Percentiles rank a stretch among this genome's conserved stretches.
These are phyloP conservation scores for Biscutella laevigata DNA, from an alignment of 441 rosid genomes.

Conservation along the genomic window DNA sequence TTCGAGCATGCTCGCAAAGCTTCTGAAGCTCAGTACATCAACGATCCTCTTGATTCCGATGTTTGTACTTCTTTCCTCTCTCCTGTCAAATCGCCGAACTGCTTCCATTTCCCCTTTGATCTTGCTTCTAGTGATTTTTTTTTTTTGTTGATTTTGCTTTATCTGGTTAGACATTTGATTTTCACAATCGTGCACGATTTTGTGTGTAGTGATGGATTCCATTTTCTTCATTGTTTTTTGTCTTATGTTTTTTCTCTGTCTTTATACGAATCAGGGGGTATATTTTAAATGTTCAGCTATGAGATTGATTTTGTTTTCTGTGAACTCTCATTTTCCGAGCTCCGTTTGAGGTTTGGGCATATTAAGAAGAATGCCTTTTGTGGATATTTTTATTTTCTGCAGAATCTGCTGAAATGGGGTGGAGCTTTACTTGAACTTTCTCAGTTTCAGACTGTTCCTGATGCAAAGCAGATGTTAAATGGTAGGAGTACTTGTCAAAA, in stretches of 20 bases:
- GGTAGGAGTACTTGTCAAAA: conserved; percentile 21
- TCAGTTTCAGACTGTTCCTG: conserved; percentile 42
- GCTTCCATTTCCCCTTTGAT: not conserved
- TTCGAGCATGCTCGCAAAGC: conserved; percentile 40
- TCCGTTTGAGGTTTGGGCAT: not conserved
- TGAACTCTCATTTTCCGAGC: not conserved
- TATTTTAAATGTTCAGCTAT: no score
- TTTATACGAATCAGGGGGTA: not conserved
- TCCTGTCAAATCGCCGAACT: not conserved
- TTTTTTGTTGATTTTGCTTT: not conserved
- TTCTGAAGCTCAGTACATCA: conserved; percentile 35
- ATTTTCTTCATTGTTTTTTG: not conserved
- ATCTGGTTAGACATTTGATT: not conserved
- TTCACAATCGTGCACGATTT: not conserved
- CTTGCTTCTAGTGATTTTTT: not conserved
- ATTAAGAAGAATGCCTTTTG: not conserved
- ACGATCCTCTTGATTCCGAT: conserved; percentile 46
- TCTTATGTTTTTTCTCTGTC: not conserved
- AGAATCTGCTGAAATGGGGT: conserved; percentile 60
- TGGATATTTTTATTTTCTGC: not conserved
- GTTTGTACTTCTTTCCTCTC: conserved; percentile 20
- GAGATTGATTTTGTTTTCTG: not conserved
- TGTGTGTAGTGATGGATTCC: not conserved
- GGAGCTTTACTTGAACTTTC: conserved; percentile 55
- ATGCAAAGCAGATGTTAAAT: conserved; percentile 39